A percentile compares a stretch with the other conserved stretches of the same genome.
These are phyloP conservation scores for Xylariaceae sp. DNA, from an alignment of 2,329 filamentous ascomycete genomes.

Conservation along the genomic window DNA sequence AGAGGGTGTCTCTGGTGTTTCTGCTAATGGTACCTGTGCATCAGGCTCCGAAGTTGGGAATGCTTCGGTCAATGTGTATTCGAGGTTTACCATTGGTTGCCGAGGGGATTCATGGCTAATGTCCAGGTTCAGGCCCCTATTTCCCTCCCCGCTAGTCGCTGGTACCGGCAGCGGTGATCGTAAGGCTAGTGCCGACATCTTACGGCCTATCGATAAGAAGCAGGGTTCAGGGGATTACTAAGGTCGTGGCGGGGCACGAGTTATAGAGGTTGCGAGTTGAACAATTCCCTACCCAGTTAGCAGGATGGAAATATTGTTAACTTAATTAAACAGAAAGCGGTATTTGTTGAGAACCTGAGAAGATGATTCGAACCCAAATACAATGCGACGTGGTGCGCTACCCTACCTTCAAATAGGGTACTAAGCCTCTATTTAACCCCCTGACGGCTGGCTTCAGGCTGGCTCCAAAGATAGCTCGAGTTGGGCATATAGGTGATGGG, in stretches of 20 bases:
- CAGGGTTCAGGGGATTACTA: background rate
- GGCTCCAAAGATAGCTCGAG: conserved; percentile 7
- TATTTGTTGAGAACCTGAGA: background rate
- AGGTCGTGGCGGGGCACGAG: conserved; percentile 7
- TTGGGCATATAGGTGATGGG: conserved; percentile 9
- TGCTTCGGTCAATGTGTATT: conserved; percentile 34
- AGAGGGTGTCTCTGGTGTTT: conserved; percentile 18
- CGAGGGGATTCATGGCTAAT: conserved; percentile 31
- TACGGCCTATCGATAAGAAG: conserved; percentile 25
- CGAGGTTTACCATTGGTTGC: conserved; percentile 39
- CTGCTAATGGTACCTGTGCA: conserved; percentile 30
- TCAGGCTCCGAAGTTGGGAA: conserved; percentile 34
- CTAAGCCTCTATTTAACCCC: background rate
- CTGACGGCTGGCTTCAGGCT: background rate
- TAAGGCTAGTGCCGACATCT: conserved; percentile 17
- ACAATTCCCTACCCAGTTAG: conserved; percentile 5
- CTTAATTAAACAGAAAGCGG: background rate
- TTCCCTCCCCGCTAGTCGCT: conserved; percentile 29
- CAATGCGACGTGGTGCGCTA: conserved; percentile 7
- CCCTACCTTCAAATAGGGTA: conserved; percentile 23
- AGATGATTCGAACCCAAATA: conserved; percentile 2
- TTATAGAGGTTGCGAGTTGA: conserved; percentile 19
- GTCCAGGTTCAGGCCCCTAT: conserved; percentile 33
- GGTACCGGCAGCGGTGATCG: conserved; percentile 13
- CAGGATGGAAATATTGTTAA: conserved; percentile 5